Evolutionary conservation across 805 yeast genomes (phyloP).

Genomic region (Huiozyma sinensis): DNA sequence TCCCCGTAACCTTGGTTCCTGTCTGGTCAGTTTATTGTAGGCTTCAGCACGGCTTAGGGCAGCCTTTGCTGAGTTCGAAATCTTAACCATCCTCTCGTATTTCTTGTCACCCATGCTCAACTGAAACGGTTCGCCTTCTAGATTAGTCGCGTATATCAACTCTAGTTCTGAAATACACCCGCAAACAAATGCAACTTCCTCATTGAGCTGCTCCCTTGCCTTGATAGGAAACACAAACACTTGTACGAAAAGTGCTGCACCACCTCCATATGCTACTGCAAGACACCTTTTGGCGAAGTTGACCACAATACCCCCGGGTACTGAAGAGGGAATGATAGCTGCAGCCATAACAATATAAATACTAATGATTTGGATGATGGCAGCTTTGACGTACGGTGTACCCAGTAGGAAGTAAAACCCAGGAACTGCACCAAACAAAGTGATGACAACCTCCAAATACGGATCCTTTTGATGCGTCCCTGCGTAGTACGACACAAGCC

Average conservation of each 20-base stretch:
- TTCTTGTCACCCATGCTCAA: constrained; percentile 23
- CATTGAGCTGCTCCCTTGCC: constrained; percentile 36
- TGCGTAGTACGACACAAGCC: constrained; percentile 36
- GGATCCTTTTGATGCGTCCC: constrained; percentile 33
- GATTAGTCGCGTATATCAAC: constrained; percentile 31
- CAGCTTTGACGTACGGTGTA: constrained; percentile 41
- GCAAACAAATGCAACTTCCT: constrained; percentile 33
- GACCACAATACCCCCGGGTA: constrained; percentile 30
- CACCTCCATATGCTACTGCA: constrained; percentile 42
- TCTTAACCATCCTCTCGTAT: constrained; percentile 24
- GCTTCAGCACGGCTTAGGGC: constrained; percentile 33
- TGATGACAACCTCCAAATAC: constrained; percentile 33
- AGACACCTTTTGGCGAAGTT: constrained; percentile 41
- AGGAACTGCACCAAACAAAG: constrained; percentile 35
- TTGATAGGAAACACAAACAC: constrained; percentile 36
- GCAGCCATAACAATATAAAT: constrained; percentile 39
- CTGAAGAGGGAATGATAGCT: constrained; percentile 30
- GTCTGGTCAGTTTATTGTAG: constrained; percentile 31
- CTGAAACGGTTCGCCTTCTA: constrained; percentile 29
- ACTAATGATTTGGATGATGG: constrained; percentile 38
- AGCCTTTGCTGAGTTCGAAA: constrained; percentile 31
- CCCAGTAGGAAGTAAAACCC: constrained; percentile 37
- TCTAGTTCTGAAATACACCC: constrained; percentile 33
- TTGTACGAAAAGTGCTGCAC: constrained; percentile 37
- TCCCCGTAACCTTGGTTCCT: constrained; percentile 42